These are phyloP conservation scores for Colletotrichum brevisporum DNA, from an alignment of 2,329 filamentous ascomycete genomes.

Conservation along the genomic window DNA sequence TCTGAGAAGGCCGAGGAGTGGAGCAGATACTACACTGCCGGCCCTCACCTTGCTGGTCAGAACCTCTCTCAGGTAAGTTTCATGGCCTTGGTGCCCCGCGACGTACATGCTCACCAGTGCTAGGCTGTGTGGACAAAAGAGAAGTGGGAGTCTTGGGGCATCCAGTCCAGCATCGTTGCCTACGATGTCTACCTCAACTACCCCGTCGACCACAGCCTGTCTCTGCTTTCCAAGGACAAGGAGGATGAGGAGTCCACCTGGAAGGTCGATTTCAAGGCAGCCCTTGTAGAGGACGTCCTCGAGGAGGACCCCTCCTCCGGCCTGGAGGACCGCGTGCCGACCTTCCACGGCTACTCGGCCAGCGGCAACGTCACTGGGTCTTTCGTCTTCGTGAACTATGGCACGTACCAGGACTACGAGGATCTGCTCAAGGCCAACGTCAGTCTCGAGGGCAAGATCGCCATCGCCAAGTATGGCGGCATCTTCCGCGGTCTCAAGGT, in stretches of 20 bases:
- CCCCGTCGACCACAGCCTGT: constrained; percentile 78
- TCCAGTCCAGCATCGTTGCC: constrained; percentile 73
- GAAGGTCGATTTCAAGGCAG: constrained; percentile 82
- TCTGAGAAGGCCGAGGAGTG: constrained; percentile 74
- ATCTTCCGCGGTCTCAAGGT: constrained; percentile 94
- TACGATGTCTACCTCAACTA: constrained; percentile 88
- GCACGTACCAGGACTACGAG: constrained; percentile 87
- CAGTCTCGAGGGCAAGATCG: constrained; percentile 86
- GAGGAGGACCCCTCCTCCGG: constrained; percentile 86
- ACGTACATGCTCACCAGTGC: constrained; percentile 20
- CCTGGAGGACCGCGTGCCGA: constrained; percentile 81
- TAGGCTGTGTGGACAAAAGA: constrained; percentile 82
- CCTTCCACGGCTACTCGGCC: constrained; percentile 95
- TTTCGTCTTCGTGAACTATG: constrained; percentile 93
- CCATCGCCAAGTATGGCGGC: constrained; percentile 85
- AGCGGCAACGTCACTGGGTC: constrained; percentile 90
- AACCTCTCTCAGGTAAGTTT: constrained; percentile 76
- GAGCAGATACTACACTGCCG: constrained; percentile 84
- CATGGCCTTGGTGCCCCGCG: background rate
- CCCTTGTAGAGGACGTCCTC: constrained; percentile 86
- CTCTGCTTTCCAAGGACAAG: constrained; percentile 69
- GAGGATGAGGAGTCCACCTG: constrained; percentile 54
- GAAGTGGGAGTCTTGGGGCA: constrained; percentile 79
- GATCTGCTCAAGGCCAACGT: constrained; percentile 83
- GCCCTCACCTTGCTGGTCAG: constrained; percentile 82